Evolutionary conservation across 352 stramenopile species (phyloP).

Genomic region (Pythium phragmitis): DNA sequence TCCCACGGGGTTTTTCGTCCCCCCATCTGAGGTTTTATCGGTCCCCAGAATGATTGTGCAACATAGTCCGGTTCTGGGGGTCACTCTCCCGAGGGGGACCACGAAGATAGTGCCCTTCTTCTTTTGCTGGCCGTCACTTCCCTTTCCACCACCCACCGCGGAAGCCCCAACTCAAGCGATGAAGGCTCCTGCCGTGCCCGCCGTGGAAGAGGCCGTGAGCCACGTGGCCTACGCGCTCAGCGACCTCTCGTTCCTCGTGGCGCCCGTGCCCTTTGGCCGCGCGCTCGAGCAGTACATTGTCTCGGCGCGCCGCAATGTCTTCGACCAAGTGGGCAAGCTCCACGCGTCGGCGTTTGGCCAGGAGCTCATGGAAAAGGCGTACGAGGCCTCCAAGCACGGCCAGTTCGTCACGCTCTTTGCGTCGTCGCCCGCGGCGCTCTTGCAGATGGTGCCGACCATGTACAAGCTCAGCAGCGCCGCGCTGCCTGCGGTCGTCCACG

Average conservation of each 20-base stretch:
- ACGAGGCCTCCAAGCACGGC: slow-evolving; percentile 59
- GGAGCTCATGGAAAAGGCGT: slow-evolving; percentile 65
- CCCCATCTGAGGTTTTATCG: slow-evolving; percentile 13
- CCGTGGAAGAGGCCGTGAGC: slow-evolving; percentile 76
- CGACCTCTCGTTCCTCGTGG: slow-evolving; percentile 72
- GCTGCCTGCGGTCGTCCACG: slow-evolving; percentile 87
- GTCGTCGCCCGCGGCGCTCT: slow-evolving; percentile 77
- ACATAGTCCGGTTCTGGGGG: slow-evolving; percentile 32
- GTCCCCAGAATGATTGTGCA: slow-evolving; percentile 33
- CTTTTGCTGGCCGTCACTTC: slow-evolving; percentile 5
- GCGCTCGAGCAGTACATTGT: slow-evolving; percentile 73
- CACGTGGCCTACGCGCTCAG: slow-evolving; percentile 78
- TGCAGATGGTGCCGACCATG: slow-evolving; percentile 93
- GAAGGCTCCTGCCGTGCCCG: slow-evolving; percentile 27
- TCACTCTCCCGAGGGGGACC: slow-evolving; percentile 16
- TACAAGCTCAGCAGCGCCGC: slow-evolving; percentile 92
- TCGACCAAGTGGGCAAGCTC: slow-evolving; percentile 75
- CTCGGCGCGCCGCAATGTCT: slow-evolving; percentile 71
- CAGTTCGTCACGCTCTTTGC: slow-evolving; percentile 91
- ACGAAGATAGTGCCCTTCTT: slow-evolving; percentile 16
- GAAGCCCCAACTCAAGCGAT: not conserved
- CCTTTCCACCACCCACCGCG: not conserved
- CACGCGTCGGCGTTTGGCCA: slow-evolving; percentile 43
- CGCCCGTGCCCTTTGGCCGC: slow-evolving; percentile 58
- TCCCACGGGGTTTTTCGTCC: slow-evolving; percentile 1